Conservation (phyloP, 2,329 filamentous ascomycete species). For the Plectosphaerella cucumerina region DNA sequence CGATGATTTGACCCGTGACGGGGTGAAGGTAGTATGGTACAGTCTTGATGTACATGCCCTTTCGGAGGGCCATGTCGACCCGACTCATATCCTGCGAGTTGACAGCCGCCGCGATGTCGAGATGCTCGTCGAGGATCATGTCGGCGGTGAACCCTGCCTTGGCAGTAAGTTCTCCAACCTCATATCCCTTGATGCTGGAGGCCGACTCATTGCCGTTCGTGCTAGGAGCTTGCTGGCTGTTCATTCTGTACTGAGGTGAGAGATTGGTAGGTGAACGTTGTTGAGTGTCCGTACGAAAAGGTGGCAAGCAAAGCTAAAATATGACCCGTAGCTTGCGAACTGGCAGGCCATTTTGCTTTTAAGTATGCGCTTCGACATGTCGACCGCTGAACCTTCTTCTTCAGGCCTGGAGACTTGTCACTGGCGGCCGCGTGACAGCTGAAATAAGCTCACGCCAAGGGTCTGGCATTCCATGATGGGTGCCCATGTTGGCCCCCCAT, state of each 20-base stretch:
- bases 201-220: neutral
- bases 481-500: too few relatives aligned
- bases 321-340: too few relatives aligned
- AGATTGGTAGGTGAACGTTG: too few relatives aligned
- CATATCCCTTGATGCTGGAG: neutral
- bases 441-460: too few relatives aligned
- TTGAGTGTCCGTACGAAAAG: too few relatives aligned
- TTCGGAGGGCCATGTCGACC: conserved; percentile 6
- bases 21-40: conserved; percentile 9
- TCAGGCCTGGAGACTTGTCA: too few relatives aligned
- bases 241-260: neutral
- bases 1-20: conserved; percentile 9
- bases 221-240: conserved; percentile 1
- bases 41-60: conserved; percentile 12
- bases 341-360: too few relatives aligned
- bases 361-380: too few relatives aligned
- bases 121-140: neutral
- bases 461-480: too few relatives aligned
- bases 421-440: too few relatives aligned
- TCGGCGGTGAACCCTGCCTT: neutral
- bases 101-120: neutral
- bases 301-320: too few relatives aligned
- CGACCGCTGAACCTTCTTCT: too few relatives aligned
- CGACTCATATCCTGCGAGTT: neutral
- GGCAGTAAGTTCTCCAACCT: neutral